Conservation (phyloP, 1,284 basidiomycete species). For the Cystobasidium slooffiae region DNA sequence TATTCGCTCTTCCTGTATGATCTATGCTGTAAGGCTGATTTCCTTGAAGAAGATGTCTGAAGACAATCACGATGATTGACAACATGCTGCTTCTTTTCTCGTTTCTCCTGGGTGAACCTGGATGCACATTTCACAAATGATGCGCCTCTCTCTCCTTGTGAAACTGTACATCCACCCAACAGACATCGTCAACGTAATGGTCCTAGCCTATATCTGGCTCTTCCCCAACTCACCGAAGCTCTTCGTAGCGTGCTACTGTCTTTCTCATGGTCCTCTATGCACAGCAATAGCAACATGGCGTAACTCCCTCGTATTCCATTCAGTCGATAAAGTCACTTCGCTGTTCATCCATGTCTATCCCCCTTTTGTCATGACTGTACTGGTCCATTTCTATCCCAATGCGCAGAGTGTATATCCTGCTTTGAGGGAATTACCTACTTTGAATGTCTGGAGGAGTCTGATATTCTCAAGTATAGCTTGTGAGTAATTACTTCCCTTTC, state of each 20-base stretch:
- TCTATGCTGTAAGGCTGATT: conserved; percentile 43
- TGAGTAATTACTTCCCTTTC: conserved; percentile 22
- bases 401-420: conserved; percentile 51
- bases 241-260: conserved; percentile 54
- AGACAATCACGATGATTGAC: too few relatives aligned
- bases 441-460: conserved; percentile 47
- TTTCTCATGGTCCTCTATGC: conserved; percentile 52
- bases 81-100: too few relatives aligned
- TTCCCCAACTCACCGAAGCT: conserved; percentile 51
- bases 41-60: not conserved
- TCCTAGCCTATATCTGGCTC: conserved; percentile 53
- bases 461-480: conserved; percentile 49
- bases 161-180: conserved; percentile 1
- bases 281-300: conserved; percentile 54
- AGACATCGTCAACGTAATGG: conserved; percentile 53
- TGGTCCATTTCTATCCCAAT: conserved; percentile 51
- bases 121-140: too few relatives aligned
- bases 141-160: not conserved
- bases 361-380: conserved; percentile 47
- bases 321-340: conserved; percentile 55
- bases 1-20: conserved; percentile 56
- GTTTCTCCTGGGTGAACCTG: too few relatives aligned
- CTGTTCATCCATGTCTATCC: conserved; percentile 55
- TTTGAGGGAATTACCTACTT: conserved; percentile 38
- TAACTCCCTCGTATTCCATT: conserved; percentile 56